Percentiles rank a stretch among this genome's conserved stretches.
Evolutionary conservation across 164 flowering plant species (phyloP).

Genomic region (Tetrastigma voinierianum): DNA sequence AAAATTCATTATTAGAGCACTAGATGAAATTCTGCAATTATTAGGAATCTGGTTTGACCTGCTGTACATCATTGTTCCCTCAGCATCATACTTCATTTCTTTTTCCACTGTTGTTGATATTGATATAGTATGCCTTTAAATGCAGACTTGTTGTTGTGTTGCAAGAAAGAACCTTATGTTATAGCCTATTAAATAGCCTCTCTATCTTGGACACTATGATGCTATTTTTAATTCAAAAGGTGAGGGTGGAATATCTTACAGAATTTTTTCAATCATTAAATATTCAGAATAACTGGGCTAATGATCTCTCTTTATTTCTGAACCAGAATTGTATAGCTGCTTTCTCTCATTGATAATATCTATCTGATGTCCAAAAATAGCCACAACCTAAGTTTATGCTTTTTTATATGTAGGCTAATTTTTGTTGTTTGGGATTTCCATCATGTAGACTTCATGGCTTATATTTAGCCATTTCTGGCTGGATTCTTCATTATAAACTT

Average conservation of each 20-base stretch:
- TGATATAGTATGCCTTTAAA: neutral
- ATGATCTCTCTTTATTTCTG: neutral
- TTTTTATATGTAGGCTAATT: neutral
- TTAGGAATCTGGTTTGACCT: neutral
- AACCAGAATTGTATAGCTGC: no score
- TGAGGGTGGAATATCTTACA: slow-evolving; percentile 17
- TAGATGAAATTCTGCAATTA: no score
- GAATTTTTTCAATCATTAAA: neutral
- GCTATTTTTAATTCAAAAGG: slow-evolving; percentile 84
- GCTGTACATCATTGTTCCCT: neutral
- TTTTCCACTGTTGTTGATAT: neutral
- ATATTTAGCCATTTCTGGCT: no score
- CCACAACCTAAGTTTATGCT: neutral
- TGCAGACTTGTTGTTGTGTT: slow-evolving; percentile 82
- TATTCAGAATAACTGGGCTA: no score
- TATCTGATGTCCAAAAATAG: neutral
- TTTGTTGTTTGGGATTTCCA: neutral
- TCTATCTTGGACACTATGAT: slow-evolving; percentile 72
- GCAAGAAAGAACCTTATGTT: no score
- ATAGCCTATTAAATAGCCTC: slow-evolving; percentile 65
- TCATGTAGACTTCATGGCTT: no score
- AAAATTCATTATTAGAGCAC: no score
- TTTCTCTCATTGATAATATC: neutral
- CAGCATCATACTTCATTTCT: neutral
- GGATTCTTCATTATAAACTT: no score